phyloP scores from a whole-genome alignment of 129 eudicot genomes.

The Logfia minima region DNA sequence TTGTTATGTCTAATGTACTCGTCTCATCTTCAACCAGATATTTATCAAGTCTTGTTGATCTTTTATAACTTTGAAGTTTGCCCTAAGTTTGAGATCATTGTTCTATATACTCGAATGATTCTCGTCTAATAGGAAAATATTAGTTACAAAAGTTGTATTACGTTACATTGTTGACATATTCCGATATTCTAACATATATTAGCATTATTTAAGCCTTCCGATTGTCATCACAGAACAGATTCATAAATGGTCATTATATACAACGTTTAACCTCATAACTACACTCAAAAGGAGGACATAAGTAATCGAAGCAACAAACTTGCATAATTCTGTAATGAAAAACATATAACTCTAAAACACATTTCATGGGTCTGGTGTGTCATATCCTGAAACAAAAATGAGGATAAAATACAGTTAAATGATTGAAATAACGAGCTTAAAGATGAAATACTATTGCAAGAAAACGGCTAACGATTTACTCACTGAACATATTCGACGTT shows the following conservation, averaged over 20 bases:
- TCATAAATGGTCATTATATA: not conserved
- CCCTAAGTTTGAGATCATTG: not conserved
- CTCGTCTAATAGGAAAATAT: not conserved
- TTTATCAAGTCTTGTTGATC: not conserved
- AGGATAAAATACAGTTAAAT: not conserved
- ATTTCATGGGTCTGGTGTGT: not conserved
- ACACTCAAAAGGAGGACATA: not conserved
- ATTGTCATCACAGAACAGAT: not conserved
- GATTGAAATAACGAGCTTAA: not conserved
- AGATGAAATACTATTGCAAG: not conserved
- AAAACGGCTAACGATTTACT: not conserved
- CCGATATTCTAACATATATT: too few relatives aligned
- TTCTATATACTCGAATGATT: not conserved
- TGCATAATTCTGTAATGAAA: not conserved
- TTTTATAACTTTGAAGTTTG: not conserved
- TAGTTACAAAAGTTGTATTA: too few relatives aligned
- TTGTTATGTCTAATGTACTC: not conserved
- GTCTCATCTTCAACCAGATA: not conserved
- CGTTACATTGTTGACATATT: too few relatives aligned
- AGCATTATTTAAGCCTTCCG: not conserved
- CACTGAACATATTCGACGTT: constrained; percentile 54
- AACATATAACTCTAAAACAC: not conserved
- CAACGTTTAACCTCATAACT: not conserved
- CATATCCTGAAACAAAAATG: constrained; percentile 19
- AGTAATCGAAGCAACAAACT: not conserved